Evolutionary conservation across 2,329 filamentous ascomycete species (phyloP).

Genomic region (Cylindrodendrum hubeiense): DNA sequence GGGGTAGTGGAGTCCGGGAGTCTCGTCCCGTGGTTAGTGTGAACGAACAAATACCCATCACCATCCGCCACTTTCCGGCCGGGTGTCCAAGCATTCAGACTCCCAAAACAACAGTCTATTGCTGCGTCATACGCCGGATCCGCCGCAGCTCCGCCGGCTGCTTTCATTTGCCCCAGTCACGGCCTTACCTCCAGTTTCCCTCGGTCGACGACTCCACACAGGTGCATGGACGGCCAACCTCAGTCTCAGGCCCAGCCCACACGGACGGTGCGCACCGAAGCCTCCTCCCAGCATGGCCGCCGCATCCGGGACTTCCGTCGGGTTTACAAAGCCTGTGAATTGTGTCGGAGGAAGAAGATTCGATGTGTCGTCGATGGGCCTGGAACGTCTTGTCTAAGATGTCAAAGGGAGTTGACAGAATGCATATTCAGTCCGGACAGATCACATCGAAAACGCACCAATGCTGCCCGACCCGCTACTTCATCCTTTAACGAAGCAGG

Average conservation of each 20-base stretch:
- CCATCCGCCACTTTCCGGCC: conserved; percentile 24
- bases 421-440: conserved; percentile 29
- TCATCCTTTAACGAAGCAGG: neutral
- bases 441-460: conserved; percentile 11
- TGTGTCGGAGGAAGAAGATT: conserved; percentile 35
- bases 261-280: neutral
- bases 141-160: neutral
- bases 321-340: conserved; percentile 32
- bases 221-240: neutral
- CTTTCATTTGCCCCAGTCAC: neutral
- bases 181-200: neutral
- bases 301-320: conserved; percentile 32
- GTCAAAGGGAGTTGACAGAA: conserved; percentile 24
- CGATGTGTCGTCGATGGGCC: conserved; percentile 25
- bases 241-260: neutral
- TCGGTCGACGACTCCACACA: neutral
- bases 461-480: neutral
- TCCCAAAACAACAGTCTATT: neutral
- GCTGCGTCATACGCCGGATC: neutral
- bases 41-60: conserved; percentile 17
- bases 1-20: neutral
- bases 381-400: conserved; percentile 25
- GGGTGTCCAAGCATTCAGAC: neutral
- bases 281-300: conserved; percentile 1
- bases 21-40: neutral